Conservation (phyloP, 106 monocot species). For the Dioscorea zingiberensis region DNA sequence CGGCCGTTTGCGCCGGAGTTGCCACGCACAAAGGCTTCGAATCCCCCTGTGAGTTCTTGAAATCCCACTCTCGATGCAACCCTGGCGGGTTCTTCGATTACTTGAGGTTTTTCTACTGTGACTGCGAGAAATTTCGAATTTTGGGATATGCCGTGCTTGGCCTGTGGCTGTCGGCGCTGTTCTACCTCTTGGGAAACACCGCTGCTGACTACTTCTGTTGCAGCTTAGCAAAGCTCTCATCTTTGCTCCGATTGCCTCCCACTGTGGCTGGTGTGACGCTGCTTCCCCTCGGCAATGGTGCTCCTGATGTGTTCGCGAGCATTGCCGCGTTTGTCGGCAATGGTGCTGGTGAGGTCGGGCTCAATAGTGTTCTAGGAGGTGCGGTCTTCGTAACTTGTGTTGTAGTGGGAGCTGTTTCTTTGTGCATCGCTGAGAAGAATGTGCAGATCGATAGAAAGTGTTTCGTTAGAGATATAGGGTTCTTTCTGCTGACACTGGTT, state of each 20-base stretch:
- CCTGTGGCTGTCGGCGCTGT: conserved; percentile 40
- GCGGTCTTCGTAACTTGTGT: conserved; percentile 87
- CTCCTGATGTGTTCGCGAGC: conserved; percentile 93
- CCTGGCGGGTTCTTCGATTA: conserved; percentile 81
- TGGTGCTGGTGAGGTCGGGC: conserved; percentile 73
- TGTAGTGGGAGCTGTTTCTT: conserved; percentile 68
- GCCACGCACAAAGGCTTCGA: conserved; percentile 40
- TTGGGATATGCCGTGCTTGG: conserved; percentile 35
- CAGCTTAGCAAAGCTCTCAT: conserved; percentile 73
- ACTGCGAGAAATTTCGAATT: conserved; percentile 12
- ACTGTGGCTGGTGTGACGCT: conserved; percentile 93
- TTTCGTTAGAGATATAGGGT: conserved; percentile 72
- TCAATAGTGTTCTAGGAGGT: conserved; percentile 90
- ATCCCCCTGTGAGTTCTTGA: conserved; percentile 60
- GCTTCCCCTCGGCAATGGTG: conserved; percentile 90
- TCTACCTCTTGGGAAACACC: conserved; percentile 77
- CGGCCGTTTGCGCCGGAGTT: conserved; percentile 44
- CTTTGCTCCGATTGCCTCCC: conserved; percentile 61
- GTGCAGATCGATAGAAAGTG: conserved; percentile 76
- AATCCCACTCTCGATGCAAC: conserved; percentile 42
- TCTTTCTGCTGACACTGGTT: conserved; percentile 64
- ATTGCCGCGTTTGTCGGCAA: conserved; percentile 80
- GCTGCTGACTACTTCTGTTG: conserved; percentile 96
- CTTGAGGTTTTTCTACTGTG: conserved; percentile 71
- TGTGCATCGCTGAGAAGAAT: conserved; percentile 63